phyloP scores from a whole-genome alignment of 768 basidiomycete genomes.

The Russula virescens region DNA sequence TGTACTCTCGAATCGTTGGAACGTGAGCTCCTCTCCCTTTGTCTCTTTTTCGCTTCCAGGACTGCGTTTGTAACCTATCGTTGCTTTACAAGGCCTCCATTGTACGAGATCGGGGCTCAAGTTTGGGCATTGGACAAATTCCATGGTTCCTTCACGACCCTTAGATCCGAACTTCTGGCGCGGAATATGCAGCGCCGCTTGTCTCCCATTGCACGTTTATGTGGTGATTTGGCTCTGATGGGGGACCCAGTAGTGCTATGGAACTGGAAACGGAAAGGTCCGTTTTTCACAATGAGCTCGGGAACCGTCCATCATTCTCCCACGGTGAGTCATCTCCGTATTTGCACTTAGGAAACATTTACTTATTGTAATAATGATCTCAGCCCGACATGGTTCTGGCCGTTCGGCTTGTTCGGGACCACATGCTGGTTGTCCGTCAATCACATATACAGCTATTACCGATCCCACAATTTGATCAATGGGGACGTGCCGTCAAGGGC shows the following conservation, averaged over 20 bases:
- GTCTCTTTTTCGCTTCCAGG: neutral
- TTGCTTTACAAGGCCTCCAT: neutral
- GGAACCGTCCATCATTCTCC: slow-evolving; percentile 19
- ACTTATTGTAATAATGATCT: neutral
- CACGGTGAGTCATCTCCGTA: slow-evolving; percentile 15
- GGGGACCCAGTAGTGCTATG: slow-evolving; percentile 23
- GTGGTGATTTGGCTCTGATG: slow-evolving; percentile 21
- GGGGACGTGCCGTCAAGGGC: slow-evolving; percentile 10
- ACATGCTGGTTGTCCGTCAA: slow-evolving; percentile 30
- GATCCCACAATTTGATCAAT: slow-evolving; percentile 22
- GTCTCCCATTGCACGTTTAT: slow-evolving; percentile 16
- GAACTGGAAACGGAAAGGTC: slow-evolving; percentile 20
- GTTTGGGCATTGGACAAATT: slow-evolving; percentile 31
- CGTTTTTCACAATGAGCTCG: slow-evolving; percentile 20
- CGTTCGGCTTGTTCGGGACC: slow-evolving; percentile 28
- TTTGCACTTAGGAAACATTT: neutral
- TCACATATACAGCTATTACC: slow-evolving; percentile 27
- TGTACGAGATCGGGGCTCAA: slow-evolving; percentile 18
- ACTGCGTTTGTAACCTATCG: neutral
- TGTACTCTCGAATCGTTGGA: slow-evolving; percentile 5
- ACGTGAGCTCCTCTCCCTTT: neutral
- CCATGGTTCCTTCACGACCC: slow-evolving; percentile 28
- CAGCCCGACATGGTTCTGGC: slow-evolving; percentile 27
- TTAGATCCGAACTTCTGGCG: slow-evolving; percentile 8
- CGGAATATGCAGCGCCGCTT: slow-evolving; percentile 6